A percentile compares a stretch with the other conserved stretches of the same genome.
Evolutionary conservation across 2,329 filamentous ascomycete genomes (phyloP).

Genomic region (Fusarium newnesense): DNA sequence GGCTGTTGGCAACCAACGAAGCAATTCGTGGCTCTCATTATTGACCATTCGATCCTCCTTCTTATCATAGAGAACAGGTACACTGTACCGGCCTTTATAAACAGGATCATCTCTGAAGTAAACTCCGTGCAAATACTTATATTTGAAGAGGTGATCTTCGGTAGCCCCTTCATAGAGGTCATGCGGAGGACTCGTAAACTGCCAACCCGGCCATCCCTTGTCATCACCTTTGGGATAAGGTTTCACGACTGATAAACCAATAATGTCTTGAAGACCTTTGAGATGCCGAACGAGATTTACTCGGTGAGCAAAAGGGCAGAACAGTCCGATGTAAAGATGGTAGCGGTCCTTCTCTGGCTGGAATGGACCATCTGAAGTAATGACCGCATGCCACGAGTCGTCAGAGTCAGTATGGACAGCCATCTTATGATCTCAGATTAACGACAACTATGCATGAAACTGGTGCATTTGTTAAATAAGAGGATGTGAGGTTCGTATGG

Average conservation of each 20-base stretch:
- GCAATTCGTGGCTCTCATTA: slow-evolving; percentile 86
- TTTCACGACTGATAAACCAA: slow-evolving; percentile 70
- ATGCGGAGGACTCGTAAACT: slow-evolving; percentile 61
- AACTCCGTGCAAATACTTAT: slow-evolving; percentile 73
- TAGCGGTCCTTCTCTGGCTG: slow-evolving; percentile 69
- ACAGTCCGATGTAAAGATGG: slow-evolving; percentile 68
- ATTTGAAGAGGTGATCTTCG: slow-evolving; percentile 71
- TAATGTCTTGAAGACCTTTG: slow-evolving; percentile 77
- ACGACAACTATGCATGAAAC: not conserved
- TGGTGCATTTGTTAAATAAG: not conserved
- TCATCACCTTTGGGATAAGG: slow-evolving; percentile 74
- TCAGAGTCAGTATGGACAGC: slow-evolving; percentile 30
- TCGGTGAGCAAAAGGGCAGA: slow-evolving; percentile 76
- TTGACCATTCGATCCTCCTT: slow-evolving; percentile 76
- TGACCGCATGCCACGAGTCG: slow-evolving; percentile 42
- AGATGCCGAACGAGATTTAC: slow-evolving; percentile 76
- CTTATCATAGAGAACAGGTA: slow-evolving; percentile 78
- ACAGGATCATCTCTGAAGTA: slow-evolving; percentile 75
- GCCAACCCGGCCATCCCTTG: slow-evolving; percentile 71
- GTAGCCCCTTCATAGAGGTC: slow-evolving; percentile 68
- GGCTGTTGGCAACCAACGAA: slow-evolving; percentile 82
- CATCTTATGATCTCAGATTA: not conserved
- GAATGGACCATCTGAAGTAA: slow-evolving; percentile 52
- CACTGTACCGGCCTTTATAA: slow-evolving; percentile 77
- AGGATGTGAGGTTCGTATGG: not conserved